Conservation (phyloP, 192 early-diverging fungal genomes). For the Chytriomyces sp. region DNA sequence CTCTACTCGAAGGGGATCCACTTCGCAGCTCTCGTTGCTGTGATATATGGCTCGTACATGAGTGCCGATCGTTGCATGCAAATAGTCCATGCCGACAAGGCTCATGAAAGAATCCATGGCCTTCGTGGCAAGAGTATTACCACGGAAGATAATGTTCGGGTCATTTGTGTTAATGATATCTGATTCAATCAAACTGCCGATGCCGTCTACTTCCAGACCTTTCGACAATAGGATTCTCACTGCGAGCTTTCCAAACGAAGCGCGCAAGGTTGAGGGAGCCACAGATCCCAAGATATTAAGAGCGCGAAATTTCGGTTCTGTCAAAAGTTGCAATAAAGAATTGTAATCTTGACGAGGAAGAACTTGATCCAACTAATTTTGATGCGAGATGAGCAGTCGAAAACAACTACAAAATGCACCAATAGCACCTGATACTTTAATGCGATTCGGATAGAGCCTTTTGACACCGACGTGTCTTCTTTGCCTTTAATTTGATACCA, state of each 20-base stretch:
- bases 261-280: conserved; percentile 35
- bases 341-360: conserved; percentile 39
- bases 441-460: conserved; percentile 38
- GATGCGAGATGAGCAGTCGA: neutral
- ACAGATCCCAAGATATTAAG: conserved; percentile 39
- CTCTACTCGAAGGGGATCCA: conserved; percentile 42
- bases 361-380: conserved; percentile 28
- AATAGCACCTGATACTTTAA: conserved; percentile 21
- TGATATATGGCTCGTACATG: conserved; percentile 1
- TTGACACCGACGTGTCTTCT: neutral
- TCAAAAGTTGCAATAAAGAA: conserved; percentile 40
- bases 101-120: conserved; percentile 63
- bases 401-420: neutral
- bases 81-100: conserved; percentile 46
- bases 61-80: conserved; percentile 42
- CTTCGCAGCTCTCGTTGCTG: conserved; percentile 44
- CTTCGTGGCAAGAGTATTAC: conserved; percentile 61
- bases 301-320: conserved; percentile 42
- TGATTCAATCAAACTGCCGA: conserved; percentile 20
- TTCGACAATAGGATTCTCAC: conserved; percentile 40
- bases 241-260: conserved; percentile 40
- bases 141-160: conserved; percentile 59
- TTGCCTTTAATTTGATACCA: conserved; percentile 43
- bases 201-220: conserved; percentile 36
- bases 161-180: conserved; percentile 21